Evolutionary conservation across 2,329 filamentous ascomycete species (phyloP).

Genomic region (Beauveria brongniartii): DNA sequence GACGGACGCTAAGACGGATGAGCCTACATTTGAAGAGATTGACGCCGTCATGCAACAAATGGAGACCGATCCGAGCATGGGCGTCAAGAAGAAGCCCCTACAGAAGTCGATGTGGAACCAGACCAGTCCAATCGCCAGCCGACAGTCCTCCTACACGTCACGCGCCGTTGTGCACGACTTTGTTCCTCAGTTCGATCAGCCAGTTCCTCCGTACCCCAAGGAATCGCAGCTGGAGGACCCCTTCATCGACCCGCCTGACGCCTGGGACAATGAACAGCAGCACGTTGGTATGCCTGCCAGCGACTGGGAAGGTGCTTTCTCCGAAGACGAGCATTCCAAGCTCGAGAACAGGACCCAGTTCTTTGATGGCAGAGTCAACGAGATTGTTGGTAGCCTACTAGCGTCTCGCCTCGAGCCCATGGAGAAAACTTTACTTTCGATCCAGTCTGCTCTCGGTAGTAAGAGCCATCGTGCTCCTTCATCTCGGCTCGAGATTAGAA

Average conservation of each 20-base stretch:
- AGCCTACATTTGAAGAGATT: constrained; percentile 69
- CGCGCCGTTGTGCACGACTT: not conserved
- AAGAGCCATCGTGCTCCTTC: constrained; percentile 48
- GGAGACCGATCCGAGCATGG: constrained; percentile 62
- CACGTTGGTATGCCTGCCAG: constrained; percentile 59
- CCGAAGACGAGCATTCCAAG: constrained; percentile 75
- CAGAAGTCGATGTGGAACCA: constrained; percentile 40
- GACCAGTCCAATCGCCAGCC: constrained; percentile 27
- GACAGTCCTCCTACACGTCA: not conserved
- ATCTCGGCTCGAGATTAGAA: constrained; percentile 52
- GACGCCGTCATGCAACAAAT: constrained; percentile 88
- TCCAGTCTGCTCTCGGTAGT: constrained; percentile 60
- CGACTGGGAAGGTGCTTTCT: constrained; percentile 86
- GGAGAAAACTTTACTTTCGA: constrained; percentile 67
- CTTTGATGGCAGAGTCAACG: constrained; percentile 86
- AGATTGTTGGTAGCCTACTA: constrained; percentile 70
- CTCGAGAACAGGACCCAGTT: constrained; percentile 74
- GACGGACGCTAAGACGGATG: constrained; percentile 20
- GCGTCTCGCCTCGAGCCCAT: constrained; percentile 71
- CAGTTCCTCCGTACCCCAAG: not conserved
- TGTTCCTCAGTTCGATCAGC: constrained; percentile 2
- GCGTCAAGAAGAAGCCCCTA: constrained; percentile 54
- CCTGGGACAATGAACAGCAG: constrained; percentile 24
- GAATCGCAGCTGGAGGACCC: constrained; percentile 49
- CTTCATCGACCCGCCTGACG: constrained; percentile 47